phyloP scores from a whole-genome alignment of 2,329 filamentous ascomycete species.

The Pseudogymnoascus sp. region DNA sequence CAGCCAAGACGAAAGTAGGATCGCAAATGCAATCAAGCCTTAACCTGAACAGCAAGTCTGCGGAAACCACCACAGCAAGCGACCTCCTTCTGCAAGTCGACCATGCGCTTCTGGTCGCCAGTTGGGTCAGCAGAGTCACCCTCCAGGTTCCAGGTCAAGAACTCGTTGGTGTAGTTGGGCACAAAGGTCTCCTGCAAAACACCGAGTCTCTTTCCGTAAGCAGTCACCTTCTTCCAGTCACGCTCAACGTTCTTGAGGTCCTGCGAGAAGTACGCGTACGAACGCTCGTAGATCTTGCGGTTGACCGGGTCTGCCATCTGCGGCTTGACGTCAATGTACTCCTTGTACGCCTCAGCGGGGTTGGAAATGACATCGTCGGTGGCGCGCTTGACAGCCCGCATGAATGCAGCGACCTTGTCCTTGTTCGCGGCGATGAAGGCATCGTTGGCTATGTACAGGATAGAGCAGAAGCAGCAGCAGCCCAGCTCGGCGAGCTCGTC shows the following conservation, averaged over 20 bases:
- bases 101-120: slow-evolving; percentile 69
- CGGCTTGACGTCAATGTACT: slow-evolving; percentile 65
- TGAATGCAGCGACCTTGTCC: slow-evolving; percentile 56
- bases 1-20: background rate
- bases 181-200: slow-evolving; percentile 54
- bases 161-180: slow-evolving; percentile 69
- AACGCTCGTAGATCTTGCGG: slow-evolving; percentile 71
- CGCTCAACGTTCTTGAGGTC: slow-evolving; percentile 66
- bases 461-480: slow-evolving; percentile 77
- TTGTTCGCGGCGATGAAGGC: slow-evolving; percentile 57
- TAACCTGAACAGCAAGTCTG: slow-evolving; percentile 31
- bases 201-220: slow-evolving; percentile 64
- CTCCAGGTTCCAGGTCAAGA: slow-evolving; percentile 56
- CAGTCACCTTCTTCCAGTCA: slow-evolving; percentile 71
- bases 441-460: slow-evolving; percentile 69
- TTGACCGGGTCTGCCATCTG: slow-evolving; percentile 59
- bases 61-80: slow-evolving; percentile 57
- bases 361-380: slow-evolving; percentile 61
- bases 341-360: slow-evolving; percentile 54
- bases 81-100: slow-evolving; percentile 56
- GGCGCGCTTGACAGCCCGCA: slow-evolving; percentile 64
- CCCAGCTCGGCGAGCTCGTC: slow-evolving; percentile 71
- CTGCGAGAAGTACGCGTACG: slow-evolving; percentile 65
- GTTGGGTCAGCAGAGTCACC: slow-evolving; percentile 56
- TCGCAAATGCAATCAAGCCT: slow-evolving; percentile 12